Evolutionary conservation across 2,329 filamentous ascomycete species (phyloP), one percentile per base, ranked within the genome.

Genomic region (Fusarium sp.): DNA sequence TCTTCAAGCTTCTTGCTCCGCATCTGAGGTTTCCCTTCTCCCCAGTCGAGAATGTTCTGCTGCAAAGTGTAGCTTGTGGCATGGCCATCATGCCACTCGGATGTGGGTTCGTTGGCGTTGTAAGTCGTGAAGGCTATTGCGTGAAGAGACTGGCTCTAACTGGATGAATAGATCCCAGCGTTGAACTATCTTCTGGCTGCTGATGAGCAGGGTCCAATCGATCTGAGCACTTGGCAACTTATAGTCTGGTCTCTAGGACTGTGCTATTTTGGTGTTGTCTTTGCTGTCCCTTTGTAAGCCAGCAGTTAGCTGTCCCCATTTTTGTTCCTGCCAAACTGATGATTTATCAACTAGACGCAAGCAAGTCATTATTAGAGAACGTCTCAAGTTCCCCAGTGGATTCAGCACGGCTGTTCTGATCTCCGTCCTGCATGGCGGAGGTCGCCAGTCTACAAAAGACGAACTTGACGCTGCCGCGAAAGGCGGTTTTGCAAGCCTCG

Each of bases 71-170:
- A 6, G 95, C 96, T 2, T 95, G 96, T 12, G 92, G 92, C 16
- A 97, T 98, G 79, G 96, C 95, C 1, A 97, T 97, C 7, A 98
- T 98, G 93, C 96, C 96, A 0, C 82, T 99, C 12, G 95, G 95
- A 1, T 97, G 95, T 73, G 96, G 96, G 2, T 97, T 98, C 76
- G 95, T 98, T 18, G 95, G 95, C 7, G 94, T 98, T 10, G 83
- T 87, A 73, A 73, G 84, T 81, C 46, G 33, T 44, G 18, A 23
- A 26, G 33, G 20, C 20, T 53, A 52, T n/a, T 20, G 16, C 36
- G 23, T n/a, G 4, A 15, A 28, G 28, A 49, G 20, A 30, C 23
- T 28, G 42, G 46, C 38, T 49, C 40, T 60, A 50, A 64, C 66
- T 37, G 55, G 36, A 18, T 10, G 13, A 41, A 10, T 65, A 86